Evolutionary conservation across 371 early-diverging fungal species (phyloP).

Genomic region (Mucor circinelloides): DNA sequence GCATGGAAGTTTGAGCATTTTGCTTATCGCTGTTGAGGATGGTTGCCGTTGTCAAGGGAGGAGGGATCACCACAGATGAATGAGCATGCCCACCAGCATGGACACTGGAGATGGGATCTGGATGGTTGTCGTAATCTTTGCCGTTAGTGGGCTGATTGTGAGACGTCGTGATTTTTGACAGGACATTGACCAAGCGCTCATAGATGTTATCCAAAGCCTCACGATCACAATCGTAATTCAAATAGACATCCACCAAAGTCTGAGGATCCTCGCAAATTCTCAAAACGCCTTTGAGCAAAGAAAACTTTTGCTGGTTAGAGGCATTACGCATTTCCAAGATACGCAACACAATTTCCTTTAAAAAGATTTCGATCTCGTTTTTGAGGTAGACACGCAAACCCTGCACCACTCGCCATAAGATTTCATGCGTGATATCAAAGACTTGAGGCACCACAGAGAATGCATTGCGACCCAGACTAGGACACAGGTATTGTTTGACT

Average conservation of each 20-base stretch:
- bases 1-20: conserved; percentile 33
- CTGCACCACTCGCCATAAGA: conserved; percentile 77
- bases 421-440: conserved; percentile 81
- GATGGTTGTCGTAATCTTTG: conserved; percentile 42
- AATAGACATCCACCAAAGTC: conserved; percentile 91
- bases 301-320: conserved; percentile 54
- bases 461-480: conserved; percentile 80
- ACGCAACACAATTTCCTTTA: conserved; percentile 74
- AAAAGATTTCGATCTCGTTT: conserved; percentile 75
- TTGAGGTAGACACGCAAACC: conserved; percentile 75
- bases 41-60: conserved; percentile 52
- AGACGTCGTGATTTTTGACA: conserved; percentile 56
- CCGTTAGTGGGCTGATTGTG: conserved; percentile 28
- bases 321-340: conserved; percentile 69
- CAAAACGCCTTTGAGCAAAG: conserved; percentile 48
- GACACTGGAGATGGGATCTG: conserved; percentile 9
- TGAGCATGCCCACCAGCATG: conserved; percentile 23
- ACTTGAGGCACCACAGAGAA: conserved; percentile 78
- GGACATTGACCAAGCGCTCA: conserved; percentile 57
- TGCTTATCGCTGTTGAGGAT: conserved; percentile 54
- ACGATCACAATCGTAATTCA: conserved; percentile 94
- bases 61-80: conserved; percentile 43
- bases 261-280: conserved; percentile 77
- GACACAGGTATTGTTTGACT: conserved; percentile 82
- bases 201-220: conserved; percentile 57